A percentile compares a stretch with the other conserved stretches of the same genome.
Conservation (phyloP, 345 rosid species). For the Zanthoxylum bungeanum region DNA sequence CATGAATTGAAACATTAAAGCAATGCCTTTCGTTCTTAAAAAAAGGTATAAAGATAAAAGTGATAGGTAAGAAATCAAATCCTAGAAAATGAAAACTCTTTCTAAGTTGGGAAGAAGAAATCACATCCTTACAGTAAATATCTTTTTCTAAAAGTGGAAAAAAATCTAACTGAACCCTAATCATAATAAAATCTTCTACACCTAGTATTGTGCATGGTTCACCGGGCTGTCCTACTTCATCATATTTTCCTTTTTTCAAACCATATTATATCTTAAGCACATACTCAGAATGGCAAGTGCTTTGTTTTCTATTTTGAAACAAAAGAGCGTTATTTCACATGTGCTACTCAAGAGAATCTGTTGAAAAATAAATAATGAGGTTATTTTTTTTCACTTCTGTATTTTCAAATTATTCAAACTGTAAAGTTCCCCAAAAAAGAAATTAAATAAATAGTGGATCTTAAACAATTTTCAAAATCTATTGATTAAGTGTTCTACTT, state of each 20-base stretch:
- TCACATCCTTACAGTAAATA: background rate
- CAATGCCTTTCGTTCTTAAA: no score
- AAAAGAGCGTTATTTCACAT: background rate
- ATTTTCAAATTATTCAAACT: background rate
- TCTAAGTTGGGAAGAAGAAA: background rate
- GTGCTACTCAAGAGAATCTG: background rate
- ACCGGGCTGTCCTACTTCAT: background rate
- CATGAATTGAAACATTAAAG: background rate
- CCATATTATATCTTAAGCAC: background rate
- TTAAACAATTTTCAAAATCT: background rate
- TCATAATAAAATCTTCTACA: background rate
- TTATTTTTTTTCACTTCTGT: background rate
- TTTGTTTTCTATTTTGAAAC: background rate
- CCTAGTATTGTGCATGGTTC: background rate
- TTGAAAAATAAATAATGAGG: background rate
- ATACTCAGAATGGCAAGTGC: background rate
- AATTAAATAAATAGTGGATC: background rate
- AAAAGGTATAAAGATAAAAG: background rate
- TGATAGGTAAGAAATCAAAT: no score
- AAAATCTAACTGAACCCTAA: no score
- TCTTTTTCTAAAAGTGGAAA: no score
- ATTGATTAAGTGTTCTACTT: background rate
- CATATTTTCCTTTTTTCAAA: no score
- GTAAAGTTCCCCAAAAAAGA: background rate
- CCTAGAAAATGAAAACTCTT: background rate